phyloP scores from a whole-genome alignment of 768 basidiomycete genomes.

The Galerina sulciceps region DNA sequence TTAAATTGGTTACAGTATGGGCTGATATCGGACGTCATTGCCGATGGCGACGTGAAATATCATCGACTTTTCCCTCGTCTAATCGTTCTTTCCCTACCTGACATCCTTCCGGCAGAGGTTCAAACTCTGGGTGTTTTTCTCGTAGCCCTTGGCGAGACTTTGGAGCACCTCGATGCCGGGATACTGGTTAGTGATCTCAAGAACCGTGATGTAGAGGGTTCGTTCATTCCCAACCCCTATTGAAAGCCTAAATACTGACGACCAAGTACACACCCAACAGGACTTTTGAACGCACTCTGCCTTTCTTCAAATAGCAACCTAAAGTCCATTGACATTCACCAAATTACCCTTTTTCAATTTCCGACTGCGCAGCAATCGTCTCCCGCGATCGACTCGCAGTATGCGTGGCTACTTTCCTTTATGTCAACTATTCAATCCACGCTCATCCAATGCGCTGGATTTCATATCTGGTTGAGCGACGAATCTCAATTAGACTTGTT shows the following conservation, averaged over 20 bases:
- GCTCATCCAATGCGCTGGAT: conserved; percentile 22
- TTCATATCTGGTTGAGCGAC: conserved; percentile 37
- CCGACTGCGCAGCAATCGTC: conserved; percentile 14
- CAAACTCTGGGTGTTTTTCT: conserved; percentile 24
- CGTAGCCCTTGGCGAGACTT: conserved; percentile 24
- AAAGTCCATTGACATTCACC: conserved; percentile 29
- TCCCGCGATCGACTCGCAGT: conserved; percentile 20
- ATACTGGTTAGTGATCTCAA: conserved; percentile 25
- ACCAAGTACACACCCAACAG: conserved; percentile 9
- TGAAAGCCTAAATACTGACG: neutral
- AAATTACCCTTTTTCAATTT: conserved; percentile 38
- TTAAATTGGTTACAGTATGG: conserved; percentile 32
- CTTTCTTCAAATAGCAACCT: conserved; percentile 29
- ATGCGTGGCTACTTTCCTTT: conserved; percentile 31
- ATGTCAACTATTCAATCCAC: conserved; percentile 27
- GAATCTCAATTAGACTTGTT: conserved; percentile 35
- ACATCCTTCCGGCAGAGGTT: conserved; percentile 33
- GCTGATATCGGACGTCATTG: conserved; percentile 20
- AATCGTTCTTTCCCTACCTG: conserved; percentile 28
- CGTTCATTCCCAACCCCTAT: neutral
- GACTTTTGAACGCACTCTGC: conserved; percentile 22
- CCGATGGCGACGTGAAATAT: neutral
- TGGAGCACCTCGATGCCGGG: conserved; percentile 36
- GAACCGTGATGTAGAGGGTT: conserved; percentile 7
- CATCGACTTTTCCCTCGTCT: conserved; percentile 20